Evolutionary conservation across 1,139 yeast species (phyloP).

Genomic region (Spathaspora sp.): DNA sequence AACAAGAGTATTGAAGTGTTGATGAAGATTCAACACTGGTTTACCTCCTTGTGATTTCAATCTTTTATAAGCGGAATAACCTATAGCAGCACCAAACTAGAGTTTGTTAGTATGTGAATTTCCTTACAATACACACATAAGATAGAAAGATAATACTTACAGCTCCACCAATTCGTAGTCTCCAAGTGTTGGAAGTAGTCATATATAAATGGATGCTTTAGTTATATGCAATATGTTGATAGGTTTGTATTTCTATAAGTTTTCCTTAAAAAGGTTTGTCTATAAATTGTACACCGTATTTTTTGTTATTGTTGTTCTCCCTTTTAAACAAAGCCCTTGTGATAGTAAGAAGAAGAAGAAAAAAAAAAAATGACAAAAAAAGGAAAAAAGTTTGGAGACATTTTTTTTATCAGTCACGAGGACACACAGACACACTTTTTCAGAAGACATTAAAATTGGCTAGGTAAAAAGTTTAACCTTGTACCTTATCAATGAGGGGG

Average conservation of each 20-base stretch:
- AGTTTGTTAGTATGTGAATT: conserved; percentile 4
- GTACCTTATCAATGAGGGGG: too few species aligned
- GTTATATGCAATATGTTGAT: background rate
- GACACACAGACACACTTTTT: too few species aligned
- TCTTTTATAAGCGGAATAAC: conserved; percentile 7
- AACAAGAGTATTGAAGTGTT: background rate
- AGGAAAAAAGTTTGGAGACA: too few species aligned
- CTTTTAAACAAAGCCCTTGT: too few species aligned
- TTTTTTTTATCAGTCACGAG: too few species aligned
- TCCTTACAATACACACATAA: too few species aligned
- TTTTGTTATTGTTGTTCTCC: background rate
- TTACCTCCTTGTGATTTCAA: conserved; percentile 3
- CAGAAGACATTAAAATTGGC: too few species aligned
- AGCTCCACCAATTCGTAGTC: conserved; percentile 1
- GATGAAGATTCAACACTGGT: background rate
- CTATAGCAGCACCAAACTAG: conserved; percentile 9
- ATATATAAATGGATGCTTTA: background rate
- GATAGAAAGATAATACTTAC: conserved; percentile 1
- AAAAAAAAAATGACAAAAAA: too few species aligned
- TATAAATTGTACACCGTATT: background rate
- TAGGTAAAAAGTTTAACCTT: too few species aligned
- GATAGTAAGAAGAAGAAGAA: too few species aligned
- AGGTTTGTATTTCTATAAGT: background rate
- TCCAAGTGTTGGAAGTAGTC: conserved; percentile 1
- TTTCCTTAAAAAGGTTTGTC: background rate